Conservation (phyloP, 1,139 yeast species). For the Candida sp. region DNA sequence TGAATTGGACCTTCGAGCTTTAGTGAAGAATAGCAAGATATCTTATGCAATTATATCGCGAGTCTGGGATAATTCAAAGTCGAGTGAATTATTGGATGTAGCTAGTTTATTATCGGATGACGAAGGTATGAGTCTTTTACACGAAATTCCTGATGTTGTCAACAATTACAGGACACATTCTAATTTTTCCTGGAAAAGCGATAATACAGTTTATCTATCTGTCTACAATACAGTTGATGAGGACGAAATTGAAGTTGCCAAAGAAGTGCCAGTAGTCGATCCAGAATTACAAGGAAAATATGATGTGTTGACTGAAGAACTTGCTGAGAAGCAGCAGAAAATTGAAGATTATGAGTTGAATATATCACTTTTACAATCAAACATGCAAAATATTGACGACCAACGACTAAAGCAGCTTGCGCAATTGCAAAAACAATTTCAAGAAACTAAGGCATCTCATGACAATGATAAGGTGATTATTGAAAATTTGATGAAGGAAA, state of each 20-base stretch:
- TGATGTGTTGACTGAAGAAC: slow-evolving; percentile 1
- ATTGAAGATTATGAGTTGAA: slow-evolving; percentile 39
- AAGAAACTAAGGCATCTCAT: slow-evolving; percentile 3
- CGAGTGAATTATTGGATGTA: not conserved
- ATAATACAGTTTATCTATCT: not conserved
- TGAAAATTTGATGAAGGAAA: slow-evolving; percentile 13
- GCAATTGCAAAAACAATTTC: slow-evolving; percentile 4
- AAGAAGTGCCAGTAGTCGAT: slow-evolving; percentile 3
- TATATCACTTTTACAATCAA: slow-evolving; percentile 37
- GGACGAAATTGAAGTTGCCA: not conserved
- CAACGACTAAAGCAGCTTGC: slow-evolving; percentile 14
- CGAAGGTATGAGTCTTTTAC: not conserved
- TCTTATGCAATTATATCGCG: not conserved
- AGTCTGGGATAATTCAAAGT: not conserved
- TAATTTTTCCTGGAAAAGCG: not conserved
- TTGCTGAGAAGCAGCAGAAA: slow-evolving; percentile 28
- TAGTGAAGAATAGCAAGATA: not conserved
- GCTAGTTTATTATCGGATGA: not conserved
- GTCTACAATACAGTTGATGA: not conserved
- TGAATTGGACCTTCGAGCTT: not conserved
- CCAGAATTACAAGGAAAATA: slow-evolving; percentile 2
- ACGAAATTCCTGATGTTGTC: not conserved
- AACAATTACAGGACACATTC: not conserved
- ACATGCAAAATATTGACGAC: slow-evolving; percentile 31
- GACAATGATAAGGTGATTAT: slow-evolving; percentile 4